phyloP scores from a whole-genome alignment of 2,329 filamentous ascomycete genomes.

The Monosporascus sp. region DNA sequence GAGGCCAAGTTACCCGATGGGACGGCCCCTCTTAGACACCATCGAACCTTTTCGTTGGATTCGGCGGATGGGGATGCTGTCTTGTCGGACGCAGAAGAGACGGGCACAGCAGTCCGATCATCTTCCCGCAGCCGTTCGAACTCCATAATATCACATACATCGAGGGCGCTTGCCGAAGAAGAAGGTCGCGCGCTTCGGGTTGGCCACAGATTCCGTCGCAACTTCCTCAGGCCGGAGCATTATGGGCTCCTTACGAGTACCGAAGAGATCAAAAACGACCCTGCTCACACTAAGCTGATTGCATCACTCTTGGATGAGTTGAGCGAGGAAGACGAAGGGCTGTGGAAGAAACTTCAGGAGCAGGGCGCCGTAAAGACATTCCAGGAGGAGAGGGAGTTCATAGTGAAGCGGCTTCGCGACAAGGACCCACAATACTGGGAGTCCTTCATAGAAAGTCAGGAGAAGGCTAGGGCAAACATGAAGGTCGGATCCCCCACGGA shows the following conservation, averaged over 20 bases:
- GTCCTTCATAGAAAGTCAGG: slow-evolving; percentile 55
- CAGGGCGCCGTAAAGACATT: slow-evolving; percentile 59
- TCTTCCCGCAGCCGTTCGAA: slow-evolving; percentile 44
- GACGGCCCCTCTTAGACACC: slow-evolving; percentile 14
- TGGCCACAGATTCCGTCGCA: slow-evolving; percentile 51
- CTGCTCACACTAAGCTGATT: slow-evolving; percentile 47
- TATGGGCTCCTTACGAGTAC: slow-evolving; percentile 43
- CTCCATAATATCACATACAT: slow-evolving; percentile 45
- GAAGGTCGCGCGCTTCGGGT: slow-evolving; percentile 51
- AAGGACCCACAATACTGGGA: slow-evolving; percentile 63
- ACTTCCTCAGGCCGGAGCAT: slow-evolving; percentile 47
- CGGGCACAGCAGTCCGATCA: slow-evolving; percentile 38
- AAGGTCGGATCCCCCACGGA: slow-evolving; percentile 19
- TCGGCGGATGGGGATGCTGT: slow-evolving; percentile 32
- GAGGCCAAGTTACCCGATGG: slow-evolving; percentile 19
- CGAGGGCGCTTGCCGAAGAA: slow-evolving; percentile 49
- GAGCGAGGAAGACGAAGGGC: slow-evolving; percentile 55
- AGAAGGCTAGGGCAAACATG: slow-evolving; percentile 52
- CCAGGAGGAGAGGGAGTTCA: slow-evolving; percentile 48
- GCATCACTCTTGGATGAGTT: slow-evolving; percentile 59
- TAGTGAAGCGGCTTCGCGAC: slow-evolving; percentile 45
- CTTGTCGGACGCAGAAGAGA: slow-evolving; percentile 42
- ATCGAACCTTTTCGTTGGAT: slow-evolving; percentile 23
- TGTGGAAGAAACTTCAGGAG: slow-evolving; percentile 46
- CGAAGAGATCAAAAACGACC: slow-evolving; percentile 45